Conservation (phyloP, 805 yeast species). For the Saturnispora sanitii region DNA sequence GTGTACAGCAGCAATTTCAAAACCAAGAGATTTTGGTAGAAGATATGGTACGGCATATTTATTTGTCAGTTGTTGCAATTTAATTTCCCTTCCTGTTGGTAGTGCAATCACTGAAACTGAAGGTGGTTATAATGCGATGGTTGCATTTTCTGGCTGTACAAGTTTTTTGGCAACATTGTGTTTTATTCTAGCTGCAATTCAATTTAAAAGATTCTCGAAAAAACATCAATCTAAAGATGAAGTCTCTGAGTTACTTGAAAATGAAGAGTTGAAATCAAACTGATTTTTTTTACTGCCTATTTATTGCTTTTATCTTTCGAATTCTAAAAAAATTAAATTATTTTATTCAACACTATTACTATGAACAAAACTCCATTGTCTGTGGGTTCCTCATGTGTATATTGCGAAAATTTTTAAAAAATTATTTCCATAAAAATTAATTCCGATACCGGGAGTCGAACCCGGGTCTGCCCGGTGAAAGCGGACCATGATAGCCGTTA, state of each 20-base stretch:
- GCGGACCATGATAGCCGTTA: conserved; percentile 79
- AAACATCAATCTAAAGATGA: too few relatives aligned
- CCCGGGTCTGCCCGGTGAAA: conserved; percentile 79
- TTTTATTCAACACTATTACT: too few relatives aligned
- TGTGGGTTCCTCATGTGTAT: too few relatives aligned
- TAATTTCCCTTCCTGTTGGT: conserved; percentile 42
- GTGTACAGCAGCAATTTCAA: conserved; percentile 54
- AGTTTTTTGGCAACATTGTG: conserved; percentile 18
- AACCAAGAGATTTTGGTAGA: conserved; percentile 56
- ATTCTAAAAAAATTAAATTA: too few relatives aligned
- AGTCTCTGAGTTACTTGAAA: too few relatives aligned
- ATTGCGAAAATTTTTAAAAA: too few relatives aligned
- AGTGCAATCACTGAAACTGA: conserved; percentile 24
- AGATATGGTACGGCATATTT: conserved; percentile 62
- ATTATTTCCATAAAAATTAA: conserved; percentile 21
- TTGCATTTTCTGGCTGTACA: conserved; percentile 25
- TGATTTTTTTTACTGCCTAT: too few relatives aligned
- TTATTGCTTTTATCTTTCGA: too few relatives aligned
- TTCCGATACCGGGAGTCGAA: conserved; percentile 82
- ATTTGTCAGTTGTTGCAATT: conserved; percentile 32
- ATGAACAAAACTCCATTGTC: background rate
- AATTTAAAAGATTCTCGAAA: too few relatives aligned
- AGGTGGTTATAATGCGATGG: conserved; percentile 25
- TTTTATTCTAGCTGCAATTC: conserved; percentile 7
- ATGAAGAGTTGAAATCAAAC: too few relatives aligned